These are phyloP conservation scores for Apophysomyces ossiformis DNA, from an alignment of 371 early-diverging fungal species.

Conservation along the genomic window DNA sequence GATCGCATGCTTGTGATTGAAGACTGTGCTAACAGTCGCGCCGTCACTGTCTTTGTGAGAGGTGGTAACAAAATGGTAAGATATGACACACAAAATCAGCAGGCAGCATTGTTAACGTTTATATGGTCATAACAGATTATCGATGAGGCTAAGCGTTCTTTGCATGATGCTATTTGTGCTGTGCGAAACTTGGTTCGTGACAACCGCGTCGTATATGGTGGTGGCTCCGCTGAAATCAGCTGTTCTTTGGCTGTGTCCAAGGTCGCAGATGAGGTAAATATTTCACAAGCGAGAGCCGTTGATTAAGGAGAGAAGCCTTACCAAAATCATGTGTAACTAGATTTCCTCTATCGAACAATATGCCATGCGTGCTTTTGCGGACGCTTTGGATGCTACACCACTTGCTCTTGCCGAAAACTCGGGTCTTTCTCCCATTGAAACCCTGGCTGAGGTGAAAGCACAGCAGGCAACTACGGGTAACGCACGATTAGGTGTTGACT, in stretches of 20 bases:
- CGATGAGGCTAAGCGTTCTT: slow-evolving; percentile 99
- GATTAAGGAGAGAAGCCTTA: not conserved
- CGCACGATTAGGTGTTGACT: slow-evolving; percentile 95
- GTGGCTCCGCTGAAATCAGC: slow-evolving; percentile 98
- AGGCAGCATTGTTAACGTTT: not conserved
- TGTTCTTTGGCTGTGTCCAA: slow-evolving; percentile 92
- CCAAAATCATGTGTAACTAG: slow-evolving; percentile 21
- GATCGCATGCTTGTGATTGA: slow-evolving; percentile 99
- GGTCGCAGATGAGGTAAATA: slow-evolving; percentile 84
- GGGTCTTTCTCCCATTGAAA: slow-evolving; percentile 96
- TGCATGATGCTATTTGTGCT: slow-evolving; percentile 99
- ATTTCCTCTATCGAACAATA: slow-evolving; percentile 95
- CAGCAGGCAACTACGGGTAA: slow-evolving; percentile 90
- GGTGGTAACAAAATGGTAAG: slow-evolving; percentile 98
- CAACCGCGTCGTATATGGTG: slow-evolving; percentile 99
- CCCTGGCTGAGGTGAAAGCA: slow-evolving; percentile 92
- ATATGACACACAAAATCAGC: not conserved
- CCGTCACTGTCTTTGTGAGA: slow-evolving; percentile 98
- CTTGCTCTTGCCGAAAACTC: slow-evolving; percentile 98
- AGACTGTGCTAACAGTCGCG: slow-evolving; percentile 96
- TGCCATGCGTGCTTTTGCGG: slow-evolving; percentile 97
- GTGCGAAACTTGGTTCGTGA: slow-evolving; percentile 98
- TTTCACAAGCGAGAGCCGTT: not conserved
- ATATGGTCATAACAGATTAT: slow-evolving; percentile 74
- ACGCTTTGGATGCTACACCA: slow-evolving; percentile 98